Evolutionary conservation across 805 yeast species (phyloP), one percentile per base, ranked within the genome.

Genomic region (Barnettozyma siamensis): DNA sequence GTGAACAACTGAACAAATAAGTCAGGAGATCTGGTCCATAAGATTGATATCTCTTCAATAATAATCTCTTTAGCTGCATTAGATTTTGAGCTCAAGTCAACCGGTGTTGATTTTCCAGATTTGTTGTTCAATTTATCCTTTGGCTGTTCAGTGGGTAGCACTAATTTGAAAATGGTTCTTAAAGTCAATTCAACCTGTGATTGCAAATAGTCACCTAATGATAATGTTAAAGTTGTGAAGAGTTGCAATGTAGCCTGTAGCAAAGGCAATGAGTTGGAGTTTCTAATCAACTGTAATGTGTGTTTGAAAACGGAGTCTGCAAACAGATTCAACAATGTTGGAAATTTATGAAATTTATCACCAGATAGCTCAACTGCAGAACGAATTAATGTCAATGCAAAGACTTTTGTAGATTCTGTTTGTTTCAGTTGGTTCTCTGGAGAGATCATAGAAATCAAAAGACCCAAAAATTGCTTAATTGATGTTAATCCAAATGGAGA

Each of bases 221-320:
- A 78, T 16, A 83, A 72, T 7, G 83, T 71, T 47, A 91, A 67
- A 12, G 93, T 78, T 5, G 86, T 70, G 53, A 88, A 82, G 21
- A 88, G 67, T 49, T 83, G 84, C 47, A 93, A 68, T 0, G 96
- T 76, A 9, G 84, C 78, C 47, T 81, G 85, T 13, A 91, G 67
- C 10, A 93, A 65, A 3, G 82, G 71, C 2, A 86, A 75, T 15
- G 88, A 83, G 48, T 87, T 94, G 2, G 75, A 69, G 27, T 77
- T 73, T 46, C 94, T 85, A 24, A 88, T 77, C 21, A 88, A 74
- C 58, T 81, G 93, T 35, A 91, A 75, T 23, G 89, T 71, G 54
- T 87, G 85, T 57, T 88, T 91, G 59, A 88, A 86, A n/a, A 89
- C 74, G 9, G 85, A 81, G 54, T 88, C 93, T 2, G 91, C 75